A percentile compares a stretch with the other conserved stretches of the same genome.
phyloP scores from a whole-genome alignment of 192 early-diverging fungal genomes.

The Lobosporangium transversale region DNA sequence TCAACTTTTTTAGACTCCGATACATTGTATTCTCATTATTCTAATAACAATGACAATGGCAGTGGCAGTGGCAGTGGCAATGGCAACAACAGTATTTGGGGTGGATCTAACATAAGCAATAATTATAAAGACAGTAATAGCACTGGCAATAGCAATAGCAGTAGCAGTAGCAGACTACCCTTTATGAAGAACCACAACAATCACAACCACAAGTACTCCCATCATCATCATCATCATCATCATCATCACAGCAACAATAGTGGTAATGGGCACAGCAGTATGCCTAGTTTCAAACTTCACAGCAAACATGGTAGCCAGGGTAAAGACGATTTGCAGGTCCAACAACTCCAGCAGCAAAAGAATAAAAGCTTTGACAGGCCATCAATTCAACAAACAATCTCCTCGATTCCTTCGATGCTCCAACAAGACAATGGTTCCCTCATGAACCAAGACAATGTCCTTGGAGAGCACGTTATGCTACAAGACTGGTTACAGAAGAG shows the following conservation, averaged over 20 bases:
- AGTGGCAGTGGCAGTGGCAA: background rate
- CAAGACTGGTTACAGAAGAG: slow-evolving; percentile 52
- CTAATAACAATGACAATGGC: slow-evolving; percentile 1
- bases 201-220: too few relatives aligned
- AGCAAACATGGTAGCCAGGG: slow-evolving; percentile 10
- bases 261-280: slow-evolving; percentile 2
- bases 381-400: slow-evolving; percentile 30
- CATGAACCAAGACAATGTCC: background rate
- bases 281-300: too few relatives aligned
- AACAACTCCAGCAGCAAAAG: background rate
- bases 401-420: slow-evolving; percentile 24
- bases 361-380: background rate
- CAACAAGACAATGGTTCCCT: background rate
- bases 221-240: too few relatives aligned
- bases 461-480: slow-evolving; percentile 20
- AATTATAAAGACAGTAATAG: background rate
- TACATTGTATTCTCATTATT: slow-evolving; percentile 4
- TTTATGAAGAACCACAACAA: slow-evolving; percentile 16
- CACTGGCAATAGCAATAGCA: background rate
- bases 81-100: background rate
- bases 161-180: background rate
- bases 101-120: background rate
- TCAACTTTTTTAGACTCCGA: background rate
- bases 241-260: background rate
- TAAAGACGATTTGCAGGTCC: slow-evolving; percentile 2